Evolutionary conservation across 140 eudicot species (phyloP).

Genomic region (Flaveria floridana): DNA sequence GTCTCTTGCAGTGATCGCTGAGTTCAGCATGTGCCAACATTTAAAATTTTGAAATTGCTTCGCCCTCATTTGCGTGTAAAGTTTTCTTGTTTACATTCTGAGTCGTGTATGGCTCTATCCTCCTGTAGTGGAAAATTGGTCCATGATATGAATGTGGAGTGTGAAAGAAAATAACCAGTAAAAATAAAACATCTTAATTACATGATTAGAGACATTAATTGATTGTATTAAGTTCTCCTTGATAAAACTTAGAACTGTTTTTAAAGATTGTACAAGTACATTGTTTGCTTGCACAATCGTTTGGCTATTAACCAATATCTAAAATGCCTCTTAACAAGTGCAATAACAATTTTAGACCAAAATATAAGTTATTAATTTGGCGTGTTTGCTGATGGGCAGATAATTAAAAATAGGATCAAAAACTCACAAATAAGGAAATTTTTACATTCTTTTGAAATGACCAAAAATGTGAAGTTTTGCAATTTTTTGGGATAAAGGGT

Average conservation of each 20-base stretch:
- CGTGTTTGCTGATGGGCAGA: slow-evolving; percentile 15
- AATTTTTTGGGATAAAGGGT: not conserved
- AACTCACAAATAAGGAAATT: slow-evolving; percentile 10
- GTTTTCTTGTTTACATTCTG: slow-evolving; percentile 4
- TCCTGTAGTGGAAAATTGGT: no score
- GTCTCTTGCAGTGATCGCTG: slow-evolving; percentile 10
- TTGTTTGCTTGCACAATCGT: not conserved
- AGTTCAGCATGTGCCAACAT: slow-evolving; percentile 12
- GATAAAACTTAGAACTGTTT: not conserved
- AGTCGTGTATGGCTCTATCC: no score
- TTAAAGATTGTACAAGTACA: not conserved
- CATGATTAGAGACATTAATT: not conserved
- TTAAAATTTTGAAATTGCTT: not conserved
- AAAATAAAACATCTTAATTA: no score
- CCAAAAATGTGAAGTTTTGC: not conserved
- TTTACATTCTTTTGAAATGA: not conserved
- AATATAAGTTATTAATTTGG: not conserved
- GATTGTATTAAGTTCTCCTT: not conserved
- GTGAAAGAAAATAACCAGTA: not conserved
- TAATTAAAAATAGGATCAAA: not conserved
- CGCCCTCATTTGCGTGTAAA: not conserved
- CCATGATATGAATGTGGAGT: not conserved
- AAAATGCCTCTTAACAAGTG: not conserved
- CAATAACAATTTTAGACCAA: not conserved
- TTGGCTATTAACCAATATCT: not conserved